phyloP scores from a whole-genome alignment of 345 rosid genomes.

The Stellera chamaejasme region DNA sequence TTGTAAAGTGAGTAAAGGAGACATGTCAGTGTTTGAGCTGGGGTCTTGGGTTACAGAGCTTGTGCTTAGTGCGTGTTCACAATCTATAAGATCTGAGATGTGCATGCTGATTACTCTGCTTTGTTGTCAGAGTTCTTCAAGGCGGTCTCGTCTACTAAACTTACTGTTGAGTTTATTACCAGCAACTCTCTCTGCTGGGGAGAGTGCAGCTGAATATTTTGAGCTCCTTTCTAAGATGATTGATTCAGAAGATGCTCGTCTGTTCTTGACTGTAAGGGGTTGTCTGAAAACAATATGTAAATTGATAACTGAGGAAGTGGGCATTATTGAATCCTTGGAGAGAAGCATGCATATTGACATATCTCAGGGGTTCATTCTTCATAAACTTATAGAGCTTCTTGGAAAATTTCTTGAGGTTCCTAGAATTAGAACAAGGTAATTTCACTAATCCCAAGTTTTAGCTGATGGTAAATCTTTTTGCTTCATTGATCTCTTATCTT shows the following conservation, averaged over 20 bases:
- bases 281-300: constrained; percentile 74
- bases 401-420: constrained; percentile 92
- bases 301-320: constrained; percentile 81
- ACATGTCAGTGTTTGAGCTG: constrained; percentile 67
- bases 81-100: constrained; percentile 96
- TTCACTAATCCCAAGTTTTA: background rate
- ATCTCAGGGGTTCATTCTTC: constrained; percentile 96
- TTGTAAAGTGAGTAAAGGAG: constrained; percentile 52
- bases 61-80: constrained; percentile 95
- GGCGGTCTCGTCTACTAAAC: constrained; percentile 70
- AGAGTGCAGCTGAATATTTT: constrained; percentile 94
- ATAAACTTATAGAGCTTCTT: constrained; percentile 91
- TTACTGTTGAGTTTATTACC: constrained; percentile 78
- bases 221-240: constrained; percentile 91
- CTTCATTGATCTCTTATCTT: constrained; percentile 13
- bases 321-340: constrained; percentile 83
- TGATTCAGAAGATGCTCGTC: constrained; percentile 83
- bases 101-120: constrained; percentile 86
- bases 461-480: constrained; percentile 9
- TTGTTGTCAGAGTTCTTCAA: constrained; percentile 75
- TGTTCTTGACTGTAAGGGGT: constrained; percentile 87
- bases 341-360: constrained; percentile 93
- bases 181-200: constrained; percentile 85
- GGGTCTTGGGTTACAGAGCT: constrained; percentile 99
- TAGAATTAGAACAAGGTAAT: constrained; percentile 82